Evolutionary conservation across 192 early-diverging fungal genomes (phyloP).

Genomic region (Gaertneriomyces semiglobifer): DNA sequence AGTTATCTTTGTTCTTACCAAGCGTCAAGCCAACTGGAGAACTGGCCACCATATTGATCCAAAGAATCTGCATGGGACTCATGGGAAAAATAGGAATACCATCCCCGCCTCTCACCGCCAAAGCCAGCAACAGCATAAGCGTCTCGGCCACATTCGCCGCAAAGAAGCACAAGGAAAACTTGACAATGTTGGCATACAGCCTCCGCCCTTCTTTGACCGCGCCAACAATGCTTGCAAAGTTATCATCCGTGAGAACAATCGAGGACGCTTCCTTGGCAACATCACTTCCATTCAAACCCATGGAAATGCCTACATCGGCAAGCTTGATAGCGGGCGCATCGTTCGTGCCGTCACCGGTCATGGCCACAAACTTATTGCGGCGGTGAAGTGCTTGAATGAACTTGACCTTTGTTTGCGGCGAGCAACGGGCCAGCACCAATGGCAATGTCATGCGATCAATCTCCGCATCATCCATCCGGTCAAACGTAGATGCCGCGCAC

Average conservation of each 20-base stretch:
- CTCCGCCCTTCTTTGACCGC: conserved; percentile 92
- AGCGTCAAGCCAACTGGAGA: conserved; percentile 89
- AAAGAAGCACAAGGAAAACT: conserved; percentile 96
- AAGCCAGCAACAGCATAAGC: conserved; percentile 32
- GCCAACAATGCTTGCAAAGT: conserved; percentile 86
- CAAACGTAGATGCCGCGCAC: neutral
- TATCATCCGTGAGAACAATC: conserved; percentile 91
- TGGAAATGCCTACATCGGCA: conserved; percentile 89
- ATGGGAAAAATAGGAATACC: conserved; percentile 68
- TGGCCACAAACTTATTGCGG: conserved; percentile 85
- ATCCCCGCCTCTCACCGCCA: conserved; percentile 41
- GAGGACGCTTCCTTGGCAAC: conserved; percentile 94
- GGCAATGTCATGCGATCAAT: conserved; percentile 7
- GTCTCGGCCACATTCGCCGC: conserved; percentile 77
- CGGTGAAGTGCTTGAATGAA: conserved; percentile 63
- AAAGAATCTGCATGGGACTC: conserved; percentile 86
- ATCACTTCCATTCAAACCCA: conserved; percentile 90
- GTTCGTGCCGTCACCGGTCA: conserved; percentile 97
- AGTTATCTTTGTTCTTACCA: conserved; percentile 43
- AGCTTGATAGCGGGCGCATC: conserved; percentile 87
- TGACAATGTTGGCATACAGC: conserved; percentile 91
- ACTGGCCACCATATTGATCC: conserved; percentile 95
- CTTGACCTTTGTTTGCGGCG: conserved; percentile 84
- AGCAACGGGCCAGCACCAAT: conserved; percentile 77
- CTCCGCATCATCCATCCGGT: neutral